These are phyloP conservation scores for Penicillium roqueforti DNA, from an alignment of 495 filamentous ascomycete genomes.

Conservation along the genomic window DNA sequence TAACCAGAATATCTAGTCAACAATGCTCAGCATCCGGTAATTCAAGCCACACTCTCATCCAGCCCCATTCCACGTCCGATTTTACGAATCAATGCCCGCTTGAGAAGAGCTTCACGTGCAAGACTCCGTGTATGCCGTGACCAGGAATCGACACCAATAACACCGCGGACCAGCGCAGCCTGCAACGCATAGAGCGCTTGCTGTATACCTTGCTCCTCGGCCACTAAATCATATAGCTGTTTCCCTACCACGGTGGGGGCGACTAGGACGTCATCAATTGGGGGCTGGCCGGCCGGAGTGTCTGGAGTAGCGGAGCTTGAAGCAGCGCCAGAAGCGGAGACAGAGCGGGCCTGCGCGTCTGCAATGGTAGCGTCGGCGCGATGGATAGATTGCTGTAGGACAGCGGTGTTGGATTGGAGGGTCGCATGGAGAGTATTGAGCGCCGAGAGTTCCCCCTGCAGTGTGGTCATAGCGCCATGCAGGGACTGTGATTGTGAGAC, in stretches of 20 bases:
- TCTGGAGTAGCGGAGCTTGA: conserved; percentile 14
- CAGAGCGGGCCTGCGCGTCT: conserved; percentile 48
- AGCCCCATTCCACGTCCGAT: conserved; percentile 83
- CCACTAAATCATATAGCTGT: conserved; percentile 82
- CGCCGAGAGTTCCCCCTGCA: conserved; percentile 67
- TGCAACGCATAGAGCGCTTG: conserved; percentile 85
- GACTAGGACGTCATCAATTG: conserved; percentile 87
- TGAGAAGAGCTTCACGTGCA: conserved; percentile 84
- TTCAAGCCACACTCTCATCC: conserved; percentile 22
- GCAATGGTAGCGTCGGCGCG: conserved; percentile 78
- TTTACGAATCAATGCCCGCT: conserved; percentile 85
- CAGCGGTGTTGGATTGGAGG: conserved; percentile 69
- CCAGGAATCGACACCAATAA: conserved; percentile 77
- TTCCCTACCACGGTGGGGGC: conserved; percentile 88
- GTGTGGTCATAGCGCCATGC: conserved; percentile 54
- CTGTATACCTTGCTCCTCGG: conserved; percentile 77
- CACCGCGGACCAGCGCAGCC: conserved; percentile 72
- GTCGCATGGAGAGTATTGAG: conserved; percentile 64
- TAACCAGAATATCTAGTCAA: background rate
- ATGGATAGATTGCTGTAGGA: conserved; percentile 69
- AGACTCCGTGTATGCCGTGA: conserved; percentile 74
- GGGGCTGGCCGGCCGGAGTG: conserved; percentile 46
- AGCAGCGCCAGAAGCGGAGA: conserved; percentile 27
- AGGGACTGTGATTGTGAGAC: conserved; percentile 77
- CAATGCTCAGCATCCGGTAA: background rate